A percentile compares a stretch with the other conserved stretches of the same genome.
Conservation (phyloP, 2,329 filamentous ascomycete genomes). For the Metarhizium humberi region DNA sequence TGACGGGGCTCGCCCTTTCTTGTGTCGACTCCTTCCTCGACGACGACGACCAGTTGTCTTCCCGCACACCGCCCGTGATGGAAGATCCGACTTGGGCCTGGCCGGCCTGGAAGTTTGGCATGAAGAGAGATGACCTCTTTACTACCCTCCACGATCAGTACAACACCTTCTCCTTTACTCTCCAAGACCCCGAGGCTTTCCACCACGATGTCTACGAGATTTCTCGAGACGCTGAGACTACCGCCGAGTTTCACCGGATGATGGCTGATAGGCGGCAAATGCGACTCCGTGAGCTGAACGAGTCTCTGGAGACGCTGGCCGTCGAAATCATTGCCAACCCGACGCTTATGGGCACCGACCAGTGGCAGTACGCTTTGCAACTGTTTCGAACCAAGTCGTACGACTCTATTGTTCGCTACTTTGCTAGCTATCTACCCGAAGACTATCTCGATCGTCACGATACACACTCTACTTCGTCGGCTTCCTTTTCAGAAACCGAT, state of each 20-base stretch:
- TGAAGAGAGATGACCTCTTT: conserved; percentile 50
- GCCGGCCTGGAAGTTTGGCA: conserved; percentile 55
- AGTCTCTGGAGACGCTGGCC: conserved; percentile 47
- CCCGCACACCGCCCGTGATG: conserved; percentile 28
- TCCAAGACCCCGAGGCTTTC: conserved; percentile 52
- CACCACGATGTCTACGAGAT: conserved; percentile 53
- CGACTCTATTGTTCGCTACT: conserved; percentile 51
- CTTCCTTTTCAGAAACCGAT: conserved; percentile 29
- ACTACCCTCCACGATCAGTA: conserved; percentile 50
- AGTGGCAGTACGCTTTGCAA: conserved; percentile 50
- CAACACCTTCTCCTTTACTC: conserved; percentile 46
- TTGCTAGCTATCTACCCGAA: conserved; percentile 47
- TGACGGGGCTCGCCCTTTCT: background rate
- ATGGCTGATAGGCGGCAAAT: conserved; percentile 44
- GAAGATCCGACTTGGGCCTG: conserved; percentile 44
- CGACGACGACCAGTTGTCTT: background rate
- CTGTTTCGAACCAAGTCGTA: conserved; percentile 50
- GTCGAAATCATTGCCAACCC: conserved; percentile 53
- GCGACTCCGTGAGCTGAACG: conserved; percentile 45
- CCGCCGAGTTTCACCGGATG: conserved; percentile 44
- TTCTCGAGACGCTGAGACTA: conserved; percentile 38
- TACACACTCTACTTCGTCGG: conserved; percentile 22
- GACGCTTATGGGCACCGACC: conserved; percentile 45
- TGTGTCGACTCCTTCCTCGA: background rate
- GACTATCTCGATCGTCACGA: conserved; percentile 35